phyloP scores from a whole-genome alignment of 768 basidiomycete species.

The Panaeolus papilionaceus region DNA sequence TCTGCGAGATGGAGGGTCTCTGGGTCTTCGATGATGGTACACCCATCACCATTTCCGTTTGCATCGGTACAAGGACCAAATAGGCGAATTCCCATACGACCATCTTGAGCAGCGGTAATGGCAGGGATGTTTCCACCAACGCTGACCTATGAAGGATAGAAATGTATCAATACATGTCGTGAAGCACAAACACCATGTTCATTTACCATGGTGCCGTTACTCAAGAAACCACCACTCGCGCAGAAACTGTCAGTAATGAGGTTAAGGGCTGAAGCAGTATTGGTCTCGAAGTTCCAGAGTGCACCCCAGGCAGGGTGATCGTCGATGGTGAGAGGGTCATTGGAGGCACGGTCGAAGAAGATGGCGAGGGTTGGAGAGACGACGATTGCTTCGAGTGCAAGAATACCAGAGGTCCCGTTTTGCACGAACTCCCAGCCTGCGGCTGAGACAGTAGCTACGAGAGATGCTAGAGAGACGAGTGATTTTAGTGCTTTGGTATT shows the following conservation, averaged over 20 bases:
- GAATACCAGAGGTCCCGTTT: slow-evolving; percentile 35
- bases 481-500: neutral
- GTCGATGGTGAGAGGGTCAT: slow-evolving; percentile 48
- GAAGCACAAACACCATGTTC: too few relatives aligned
- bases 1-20: slow-evolving; percentile 39
- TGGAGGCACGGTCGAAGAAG: slow-evolving; percentile 36
- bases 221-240: slow-evolving; percentile 46
- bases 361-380: slow-evolving; percentile 37
- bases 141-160: slow-evolving; percentile 29
- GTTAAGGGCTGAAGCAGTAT: slow-evolving; percentile 40
- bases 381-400: slow-evolving; percentile 36
- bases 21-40: slow-evolving; percentile 44
- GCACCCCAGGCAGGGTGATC: slow-evolving; percentile 54
- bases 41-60: slow-evolving; percentile 29
- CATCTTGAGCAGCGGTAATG: slow-evolving; percentile 35
- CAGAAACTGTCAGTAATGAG: slow-evolving; percentile 50
- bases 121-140: slow-evolving; percentile 38
- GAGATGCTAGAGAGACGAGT: neutral
- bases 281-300: slow-evolving; percentile 47
- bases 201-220: slow-evolving; percentile 46
- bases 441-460: slow-evolving; percentile 17
- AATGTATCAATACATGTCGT: neutral
- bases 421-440: slow-evolving; percentile 35
- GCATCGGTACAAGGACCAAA: slow-evolving; percentile 46
- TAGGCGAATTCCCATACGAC: slow-evolving; percentile 42